A percentile compares a stretch with the other conserved stretches of the same genome.
Conservation (phyloP, 2,329 filamentous ascomycete species). For the Trichoderma sp. region DNA sequence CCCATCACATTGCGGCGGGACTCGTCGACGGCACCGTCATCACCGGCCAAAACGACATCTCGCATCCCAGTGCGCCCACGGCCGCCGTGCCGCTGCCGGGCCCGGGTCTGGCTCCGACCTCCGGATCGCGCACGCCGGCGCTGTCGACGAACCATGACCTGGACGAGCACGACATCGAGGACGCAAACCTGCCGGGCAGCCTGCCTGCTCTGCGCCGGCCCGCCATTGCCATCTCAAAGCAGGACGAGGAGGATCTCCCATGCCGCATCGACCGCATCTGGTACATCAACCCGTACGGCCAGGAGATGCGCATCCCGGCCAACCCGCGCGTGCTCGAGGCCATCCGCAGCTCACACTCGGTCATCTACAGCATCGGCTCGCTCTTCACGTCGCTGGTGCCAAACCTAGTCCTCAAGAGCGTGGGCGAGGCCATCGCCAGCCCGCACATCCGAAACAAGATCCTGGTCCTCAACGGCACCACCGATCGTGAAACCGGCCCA, state of each 20-base stretch:
- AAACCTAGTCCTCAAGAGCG: constrained; percentile 72
- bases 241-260: constrained; percentile 71
- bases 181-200: constrained; percentile 79
- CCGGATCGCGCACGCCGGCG: constrained; percentile 33
- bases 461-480: constrained; percentile 78
- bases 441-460: constrained; percentile 66
- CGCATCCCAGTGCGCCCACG: constrained; percentile 73
- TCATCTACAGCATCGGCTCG: constrained; percentile 93
- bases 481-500: constrained; percentile 86
- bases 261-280: constrained; percentile 79
- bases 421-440: constrained; percentile 60
- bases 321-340: constrained; percentile 79
- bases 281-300: constrained; percentile 99
- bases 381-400: constrained; percentile 89
- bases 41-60: constrained; percentile 90
- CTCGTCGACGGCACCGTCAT: constrained; percentile 76
- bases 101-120: constrained; percentile 19
- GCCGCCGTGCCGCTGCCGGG: constrained; percentile 36
- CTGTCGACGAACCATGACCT: constrained; percentile 46
- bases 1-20: constrained; percentile 87
- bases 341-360: constrained; percentile 61
- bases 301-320: constrained; percentile 83
- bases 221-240: constrained; percentile 81
- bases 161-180: constrained; percentile 69
- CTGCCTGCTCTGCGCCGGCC: constrained; percentile 77